phyloP scores from a whole-genome alignment of 2,329 filamentous ascomycete species.

The Aspergillus quadricinctus region DNA sequence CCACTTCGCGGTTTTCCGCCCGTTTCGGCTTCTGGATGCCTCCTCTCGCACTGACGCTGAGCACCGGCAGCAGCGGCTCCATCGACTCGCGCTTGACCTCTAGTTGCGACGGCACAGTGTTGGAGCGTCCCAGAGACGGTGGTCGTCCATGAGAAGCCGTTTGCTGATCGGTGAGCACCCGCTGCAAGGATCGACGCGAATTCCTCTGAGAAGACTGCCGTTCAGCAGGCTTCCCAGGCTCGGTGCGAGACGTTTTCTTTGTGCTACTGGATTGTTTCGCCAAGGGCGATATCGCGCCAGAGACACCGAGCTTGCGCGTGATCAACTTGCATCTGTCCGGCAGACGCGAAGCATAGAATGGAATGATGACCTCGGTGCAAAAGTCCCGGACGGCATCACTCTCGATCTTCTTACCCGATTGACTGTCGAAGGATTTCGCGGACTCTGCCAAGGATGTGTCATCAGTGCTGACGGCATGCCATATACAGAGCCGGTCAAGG shows the following conservation, averaged over 20 bases:
- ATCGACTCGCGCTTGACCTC: slow-evolving; percentile 38
- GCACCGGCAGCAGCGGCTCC: slow-evolving; percentile 36
- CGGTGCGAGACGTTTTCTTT: slow-evolving; percentile 24
- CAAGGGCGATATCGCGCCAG: slow-evolving; percentile 33
- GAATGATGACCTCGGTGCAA: slow-evolving; percentile 47
- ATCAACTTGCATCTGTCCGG: slow-evolving; percentile 45
- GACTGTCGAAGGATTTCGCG: slow-evolving; percentile 24
- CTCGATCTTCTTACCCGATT: slow-evolving; percentile 32
- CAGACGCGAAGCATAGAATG: slow-evolving; percentile 46
- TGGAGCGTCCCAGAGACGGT: slow-evolving; percentile 40
- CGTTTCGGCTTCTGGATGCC: slow-evolving; percentile 44
- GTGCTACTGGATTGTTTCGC: slow-evolving; percentile 29
- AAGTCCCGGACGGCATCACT: slow-evolving; percentile 47
- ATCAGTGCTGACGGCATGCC: slow-evolving; percentile 45
- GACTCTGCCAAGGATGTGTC: slow-evolving; percentile 29
- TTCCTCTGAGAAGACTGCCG: slow-evolving; percentile 23
- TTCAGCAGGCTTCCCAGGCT: slow-evolving; percentile 30
- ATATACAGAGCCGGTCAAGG: slow-evolving; percentile 48
- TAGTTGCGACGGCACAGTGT: slow-evolving; percentile 39
- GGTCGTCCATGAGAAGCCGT: slow-evolving; percentile 27
- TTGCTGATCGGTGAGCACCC: slow-evolving; percentile 45
- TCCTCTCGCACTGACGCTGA: slow-evolving; percentile 36
- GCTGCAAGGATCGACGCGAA: slow-evolving; percentile 39
- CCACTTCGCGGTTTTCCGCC: slow-evolving; percentile 46
- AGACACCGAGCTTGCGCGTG: slow-evolving; percentile 46